phyloP scores from a whole-genome alignment of 768 basidiomycete genomes.

The Coprinellus aureogranulatus region DNA sequence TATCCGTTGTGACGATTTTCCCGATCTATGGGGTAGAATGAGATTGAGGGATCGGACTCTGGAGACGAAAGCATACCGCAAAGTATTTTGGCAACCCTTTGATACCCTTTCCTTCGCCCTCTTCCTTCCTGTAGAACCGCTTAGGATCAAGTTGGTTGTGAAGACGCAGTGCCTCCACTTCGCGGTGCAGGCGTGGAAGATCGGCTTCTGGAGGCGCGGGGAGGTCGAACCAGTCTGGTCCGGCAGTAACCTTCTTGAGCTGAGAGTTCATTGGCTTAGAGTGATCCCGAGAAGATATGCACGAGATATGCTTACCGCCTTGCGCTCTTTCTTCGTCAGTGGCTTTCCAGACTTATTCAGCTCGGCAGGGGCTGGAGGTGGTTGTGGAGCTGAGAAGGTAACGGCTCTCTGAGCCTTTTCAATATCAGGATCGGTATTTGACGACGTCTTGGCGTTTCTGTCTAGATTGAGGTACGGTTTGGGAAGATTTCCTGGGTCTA shows the following conservation, averaged over 20 bases:
- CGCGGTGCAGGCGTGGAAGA: constrained; percentile 73
- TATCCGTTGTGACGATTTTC: constrained; percentile 65
- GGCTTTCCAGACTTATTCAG: constrained; percentile 60
- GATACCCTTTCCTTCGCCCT: constrained; percentile 80
- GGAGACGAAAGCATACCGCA: too few relatives aligned
- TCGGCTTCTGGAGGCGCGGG: constrained; percentile 81
- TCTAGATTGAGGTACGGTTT: constrained; percentile 61
- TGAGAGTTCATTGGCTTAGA: constrained; percentile 25
- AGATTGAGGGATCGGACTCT: too few relatives aligned
- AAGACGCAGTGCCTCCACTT: constrained; percentile 84
- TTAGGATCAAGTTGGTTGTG: constrained; percentile 90
- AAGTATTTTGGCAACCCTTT: constrained; percentile 87
- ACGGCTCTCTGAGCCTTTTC: constrained; percentile 53
- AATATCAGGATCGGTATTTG: constrained; percentile 61
- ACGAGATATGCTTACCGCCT: constrained; percentile 46
- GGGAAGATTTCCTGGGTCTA: constrained; percentile 68
- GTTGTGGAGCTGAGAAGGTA: constrained; percentile 50
- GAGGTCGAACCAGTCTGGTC: constrained; percentile 84
- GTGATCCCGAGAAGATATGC: not conserved
- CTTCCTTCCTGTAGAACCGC: constrained; percentile 84
- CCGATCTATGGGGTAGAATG: too few relatives aligned
- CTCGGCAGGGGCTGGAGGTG: constrained; percentile 62
- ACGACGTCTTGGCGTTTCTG: constrained; percentile 42
- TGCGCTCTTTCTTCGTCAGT: constrained; percentile 70
- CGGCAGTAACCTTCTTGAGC: constrained; percentile 72